phyloP scores from a whole-genome alignment of 352 stramenopile species.

The Pilasporangium apinafurcum region DNA sequence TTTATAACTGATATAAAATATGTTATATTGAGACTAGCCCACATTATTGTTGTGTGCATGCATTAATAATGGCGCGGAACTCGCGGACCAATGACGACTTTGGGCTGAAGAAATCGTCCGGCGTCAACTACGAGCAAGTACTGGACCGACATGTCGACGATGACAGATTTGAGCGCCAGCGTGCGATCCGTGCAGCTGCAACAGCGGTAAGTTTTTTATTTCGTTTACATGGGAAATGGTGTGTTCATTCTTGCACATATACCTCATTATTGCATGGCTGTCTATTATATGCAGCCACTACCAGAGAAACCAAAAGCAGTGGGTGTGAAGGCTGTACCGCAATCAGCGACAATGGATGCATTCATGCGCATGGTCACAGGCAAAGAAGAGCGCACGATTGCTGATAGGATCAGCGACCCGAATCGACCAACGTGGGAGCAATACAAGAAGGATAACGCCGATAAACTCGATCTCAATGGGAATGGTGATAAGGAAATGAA shows the following conservation, averaged over 20 bases:
- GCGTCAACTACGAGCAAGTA: constrained; percentile 82
- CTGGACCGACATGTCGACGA: constrained; percentile 80
- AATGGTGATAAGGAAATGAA: constrained; percentile 92
- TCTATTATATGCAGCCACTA: no score
- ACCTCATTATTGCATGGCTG: not conserved
- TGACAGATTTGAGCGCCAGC: constrained; percentile 73
- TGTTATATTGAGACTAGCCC: no score
- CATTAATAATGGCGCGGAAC: constrained; percentile 18
- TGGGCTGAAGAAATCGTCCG: constrained; percentile 70
- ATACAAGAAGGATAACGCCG: constrained; percentile 95
- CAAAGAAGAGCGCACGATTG: constrained; percentile 91
- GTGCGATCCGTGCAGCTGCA: constrained; percentile 31
- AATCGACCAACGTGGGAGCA: constrained; percentile 95
- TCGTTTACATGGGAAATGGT: not conserved
- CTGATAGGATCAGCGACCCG: constrained; percentile 89
- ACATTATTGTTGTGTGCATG: no score
- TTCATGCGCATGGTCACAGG: constrained; percentile 92
- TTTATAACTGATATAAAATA: no score
- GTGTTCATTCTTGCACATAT: not conserved
- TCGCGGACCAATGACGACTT: constrained; percentile 26
- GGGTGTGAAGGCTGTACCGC: constrained; percentile 13
- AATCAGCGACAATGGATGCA: constrained; percentile 89
- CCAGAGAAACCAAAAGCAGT: constrained; percentile 12
- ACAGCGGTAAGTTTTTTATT: constrained; percentile 20
- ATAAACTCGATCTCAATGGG: constrained; percentile 87